These are phyloP conservation scores for Fusarium anthophilum DNA, from an alignment of 2,329 filamentous ascomycete species.

Conservation along the genomic window DNA sequence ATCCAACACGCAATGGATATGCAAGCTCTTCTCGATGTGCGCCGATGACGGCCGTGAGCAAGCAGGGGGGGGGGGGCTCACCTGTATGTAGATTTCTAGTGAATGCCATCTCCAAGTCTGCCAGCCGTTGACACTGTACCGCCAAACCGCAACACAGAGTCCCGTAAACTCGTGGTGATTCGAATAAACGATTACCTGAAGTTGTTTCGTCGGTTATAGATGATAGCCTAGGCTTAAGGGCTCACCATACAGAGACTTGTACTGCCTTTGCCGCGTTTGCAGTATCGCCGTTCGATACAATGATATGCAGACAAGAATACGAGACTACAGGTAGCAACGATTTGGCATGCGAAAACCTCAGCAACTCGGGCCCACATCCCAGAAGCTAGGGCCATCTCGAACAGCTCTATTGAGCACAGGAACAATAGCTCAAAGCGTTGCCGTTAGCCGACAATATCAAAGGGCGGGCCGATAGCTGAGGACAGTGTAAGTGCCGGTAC, in stretches of 20 bases:
- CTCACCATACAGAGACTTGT: neutral
- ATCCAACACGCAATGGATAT: neutral
- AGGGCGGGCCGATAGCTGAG: neutral
- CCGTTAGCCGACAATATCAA: conserved; percentile 19
- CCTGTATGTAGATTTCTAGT: neutral
- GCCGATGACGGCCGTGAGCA: neutral
- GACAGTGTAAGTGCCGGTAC: neutral
- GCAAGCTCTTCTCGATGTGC: neutral
- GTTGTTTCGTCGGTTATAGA: neutral
- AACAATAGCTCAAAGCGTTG: neutral
- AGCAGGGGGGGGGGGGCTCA: neutral
- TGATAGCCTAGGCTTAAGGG: no score
- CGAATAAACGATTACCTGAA: neutral
- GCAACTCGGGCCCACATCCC: neutral
- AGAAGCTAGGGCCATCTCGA: neutral
- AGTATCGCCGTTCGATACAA: neutral
- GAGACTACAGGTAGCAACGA: neutral
- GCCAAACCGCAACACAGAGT: neutral
- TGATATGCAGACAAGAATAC: neutral
- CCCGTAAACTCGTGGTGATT: neutral
- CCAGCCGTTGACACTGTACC: neutral
- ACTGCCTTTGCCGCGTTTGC: neutral
- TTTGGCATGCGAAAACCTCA: neutral
- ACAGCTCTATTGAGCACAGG: neutral
- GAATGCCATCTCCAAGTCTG: neutral